These are phyloP conservation scores for Scolecobasidium constrictum DNA, from an alignment of 2,329 filamentous ascomycete species.

Conservation along the genomic window DNA sequence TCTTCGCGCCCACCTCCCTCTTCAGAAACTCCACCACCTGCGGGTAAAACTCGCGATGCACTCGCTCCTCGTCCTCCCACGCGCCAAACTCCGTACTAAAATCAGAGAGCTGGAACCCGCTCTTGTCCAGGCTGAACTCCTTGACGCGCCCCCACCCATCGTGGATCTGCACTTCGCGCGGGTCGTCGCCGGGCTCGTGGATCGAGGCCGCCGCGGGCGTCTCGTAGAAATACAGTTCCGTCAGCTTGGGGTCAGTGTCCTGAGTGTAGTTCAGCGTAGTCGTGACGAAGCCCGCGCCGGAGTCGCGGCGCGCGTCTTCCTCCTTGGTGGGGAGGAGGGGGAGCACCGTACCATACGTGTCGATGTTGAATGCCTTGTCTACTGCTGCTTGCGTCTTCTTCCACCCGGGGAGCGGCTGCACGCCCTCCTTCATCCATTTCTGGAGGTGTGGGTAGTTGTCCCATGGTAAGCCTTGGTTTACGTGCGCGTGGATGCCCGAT, in stretches of 20 bases:
- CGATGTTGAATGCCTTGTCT: constrained; percentile 23
- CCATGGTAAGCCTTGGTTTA: constrained; percentile 23
- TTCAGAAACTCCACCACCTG: constrained; percentile 37
- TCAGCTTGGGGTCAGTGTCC: constrained; percentile 26
- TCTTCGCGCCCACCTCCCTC: constrained; percentile 30
- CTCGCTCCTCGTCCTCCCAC: constrained; percentile 32
- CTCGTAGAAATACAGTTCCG: constrained; percentile 32
- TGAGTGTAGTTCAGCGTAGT: constrained; percentile 38
- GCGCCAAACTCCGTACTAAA: constrained; percentile 27
- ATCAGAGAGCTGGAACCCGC: constrained; percentile 35
- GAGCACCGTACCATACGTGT: constrained; percentile 8
- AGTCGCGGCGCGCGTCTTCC: not conserved
- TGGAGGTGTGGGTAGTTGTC: constrained; percentile 27
- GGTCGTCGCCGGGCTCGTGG: constrained; percentile 30
- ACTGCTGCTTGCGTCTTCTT: constrained; percentile 29
- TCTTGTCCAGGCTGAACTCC: constrained; percentile 33
- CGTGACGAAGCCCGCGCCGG: not conserved
- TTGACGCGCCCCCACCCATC: constrained; percentile 32
- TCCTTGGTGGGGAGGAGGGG: not conserved
- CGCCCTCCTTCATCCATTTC: constrained; percentile 25
- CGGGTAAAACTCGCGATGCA: constrained; percentile 32
- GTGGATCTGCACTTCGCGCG: constrained; percentile 27
- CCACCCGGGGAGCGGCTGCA: constrained; percentile 28
- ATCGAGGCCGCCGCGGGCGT: constrained; percentile 26
- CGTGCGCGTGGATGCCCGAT: constrained; percentile 28